Base-by-base conservation (phyloP, 306 rosid species). In the Lathyrus oleraceus region DNA sequence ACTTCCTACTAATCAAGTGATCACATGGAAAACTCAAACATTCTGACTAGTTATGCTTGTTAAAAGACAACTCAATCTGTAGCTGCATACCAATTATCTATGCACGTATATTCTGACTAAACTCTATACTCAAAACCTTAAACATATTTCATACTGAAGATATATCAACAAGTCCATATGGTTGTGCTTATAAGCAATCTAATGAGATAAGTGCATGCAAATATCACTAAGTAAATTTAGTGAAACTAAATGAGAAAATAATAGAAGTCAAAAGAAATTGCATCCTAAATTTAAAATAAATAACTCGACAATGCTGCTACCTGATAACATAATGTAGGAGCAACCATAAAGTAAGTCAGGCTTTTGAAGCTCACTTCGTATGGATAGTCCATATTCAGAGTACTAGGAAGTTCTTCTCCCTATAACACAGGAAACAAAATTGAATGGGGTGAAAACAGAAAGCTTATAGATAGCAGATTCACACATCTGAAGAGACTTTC, bases 261-360 rank as follows among this genome's bases (percentile, higher is more conserved):
- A 47, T 12, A 48, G n/a, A 51, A 38, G 45, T 36, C 7, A 48
- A 64, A 38, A 14, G 36, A 61, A 58, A 5, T 54, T 65, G 69
- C 43, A 23, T 44, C 15, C 17, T 62, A 65, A 58, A 65, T 12
- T 19, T 17, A 38, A 48, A 47, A n/a, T 35, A 72, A 73, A 43
- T 49, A 42, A 61, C 51, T 67, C 48, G 32, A 49, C 57, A 75
- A 59, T 19, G 36, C 48, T 72, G 71, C 27, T 79, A 95, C 99
- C 99, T 95, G 99, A 81, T 91, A 95, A 76, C 99, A 95, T 73
- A 91, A 79, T 30, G 97, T 95, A 67, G 97, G 99, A 64, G 99
- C 97, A 81, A 89, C 91, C 91, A 95, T 91, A 82, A 95, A 95
- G 86, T 95, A 95, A 21, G 69, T 80, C 85, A 95, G 73, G 76